Evolutionary conservation across 1,284 basidiomycete genomes (phyloP).

Genomic region (Pseudozyma sp.): DNA sequence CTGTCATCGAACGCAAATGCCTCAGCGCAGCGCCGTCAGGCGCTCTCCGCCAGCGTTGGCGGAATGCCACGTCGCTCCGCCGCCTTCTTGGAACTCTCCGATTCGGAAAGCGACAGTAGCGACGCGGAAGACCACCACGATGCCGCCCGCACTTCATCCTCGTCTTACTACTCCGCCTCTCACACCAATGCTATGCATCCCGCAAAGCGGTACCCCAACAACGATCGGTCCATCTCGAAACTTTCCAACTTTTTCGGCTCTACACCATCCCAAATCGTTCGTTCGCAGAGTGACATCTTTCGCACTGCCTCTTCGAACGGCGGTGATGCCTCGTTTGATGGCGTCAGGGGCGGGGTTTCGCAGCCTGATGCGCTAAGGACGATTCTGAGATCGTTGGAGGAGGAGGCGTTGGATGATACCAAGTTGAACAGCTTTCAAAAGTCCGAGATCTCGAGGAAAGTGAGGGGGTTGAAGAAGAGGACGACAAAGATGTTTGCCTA

Average conservation of each 20-base stretch:
- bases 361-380: conserved; percentile 30
- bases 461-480: conserved; percentile 31
- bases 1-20: neutral
- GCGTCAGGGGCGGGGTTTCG: neutral
- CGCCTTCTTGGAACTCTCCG: conserved; percentile 41
- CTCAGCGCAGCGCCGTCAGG: neutral
- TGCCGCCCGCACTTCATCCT: conserved; percentile 5
- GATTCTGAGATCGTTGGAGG: conserved; percentile 34
- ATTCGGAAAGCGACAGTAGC: conserved; percentile 37
- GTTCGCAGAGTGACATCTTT: conserved; percentile 15
- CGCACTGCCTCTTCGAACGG: conserved; percentile 7
- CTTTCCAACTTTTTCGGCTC: conserved; percentile 47
- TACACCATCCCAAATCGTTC: conserved; percentile 40
- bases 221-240: conserved; percentile 40
- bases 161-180: no score
- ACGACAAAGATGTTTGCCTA: conserved; percentile 36
- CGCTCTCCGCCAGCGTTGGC: conserved; percentile 12
- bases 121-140: conserved; percentile 24
- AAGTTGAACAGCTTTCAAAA: conserved; percentile 34
- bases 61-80: conserved; percentile 21
- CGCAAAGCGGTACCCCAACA: no score
- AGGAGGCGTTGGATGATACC: conserved; percentile 39
- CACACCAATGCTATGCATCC: no score
- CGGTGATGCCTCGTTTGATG: conserved; percentile 4
- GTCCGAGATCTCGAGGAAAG: conserved; percentile 37